Base-by-base conservation (phyloP, 2,329 filamentous ascomycete genomes). In the Fusarium graminum region DNA sequence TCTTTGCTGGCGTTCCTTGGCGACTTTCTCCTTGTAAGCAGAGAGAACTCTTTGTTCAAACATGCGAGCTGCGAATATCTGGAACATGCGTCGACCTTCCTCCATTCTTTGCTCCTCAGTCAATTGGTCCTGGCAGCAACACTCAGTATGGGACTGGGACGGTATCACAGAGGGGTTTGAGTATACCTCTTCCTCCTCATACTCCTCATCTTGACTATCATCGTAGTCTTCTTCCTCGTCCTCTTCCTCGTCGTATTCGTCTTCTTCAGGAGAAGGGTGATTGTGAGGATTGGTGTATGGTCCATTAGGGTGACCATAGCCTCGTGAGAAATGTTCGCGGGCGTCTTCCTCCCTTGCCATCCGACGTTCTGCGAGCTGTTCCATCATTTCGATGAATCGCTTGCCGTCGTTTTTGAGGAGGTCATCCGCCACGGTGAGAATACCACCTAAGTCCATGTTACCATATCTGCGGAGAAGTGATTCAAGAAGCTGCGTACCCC, bases 331-430 rank as follows among this genome's bases (percentile, higher is more conserved):
- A 71, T 86, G 83, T 69, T 87, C 84, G 65, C 78, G 72, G 38
- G 92, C 92, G 76, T 97, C 93, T 80, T 95, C 94, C 82, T 98
- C 94, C 71, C 95, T 90, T 75, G 94, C 92, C 94, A 99, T 97
- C 73, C 95, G 89, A 73, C 94, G 92, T 81, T 99, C 95, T 36
- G 95, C 95, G 73, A 99, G 86, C 81, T 98, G 94, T 79, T 99
- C 95, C 95, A 99, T 99, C 95, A 99, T 99, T 78, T 99, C 95
- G 80, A 99, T 99, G 82, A 99, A 99, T 76, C 97, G 97, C 80
- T 97, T 97, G 74, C 95, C 95, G 79, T 99, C 95, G 80, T 99
- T 99, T 80, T 98, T 98, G 67, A 99, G 87, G 69, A 99, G 85
- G 81, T 99, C 95, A 83, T 99, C 95, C 78, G 95, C 95, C 75